Evolutionary conservation across 495 filamentous ascomycete genomes (phyloP).

Genomic region (Hypoxylon crocopeplum): DNA sequence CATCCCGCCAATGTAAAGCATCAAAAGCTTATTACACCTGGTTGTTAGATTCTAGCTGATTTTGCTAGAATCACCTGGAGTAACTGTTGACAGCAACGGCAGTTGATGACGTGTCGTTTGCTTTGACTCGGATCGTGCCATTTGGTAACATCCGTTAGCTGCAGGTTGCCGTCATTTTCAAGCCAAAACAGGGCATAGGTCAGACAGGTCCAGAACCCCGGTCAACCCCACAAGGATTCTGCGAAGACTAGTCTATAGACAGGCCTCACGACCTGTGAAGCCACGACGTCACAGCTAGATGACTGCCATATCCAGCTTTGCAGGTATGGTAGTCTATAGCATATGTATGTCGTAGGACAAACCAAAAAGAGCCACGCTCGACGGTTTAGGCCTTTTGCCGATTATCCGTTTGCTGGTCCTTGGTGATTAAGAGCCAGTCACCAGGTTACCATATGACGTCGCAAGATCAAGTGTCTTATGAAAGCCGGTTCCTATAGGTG

Average conservation of each 20-base stretch:
- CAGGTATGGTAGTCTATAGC: slow-evolving; percentile 3
- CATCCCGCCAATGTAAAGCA: background rate
- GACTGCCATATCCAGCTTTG: slow-evolving; percentile 7
- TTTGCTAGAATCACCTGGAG: background rate
- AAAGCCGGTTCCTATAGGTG: slow-evolving; percentile 16
- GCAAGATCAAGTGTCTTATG: slow-evolving; percentile 13
- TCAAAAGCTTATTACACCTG: no score
- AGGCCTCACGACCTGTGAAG: slow-evolving; percentile 16
- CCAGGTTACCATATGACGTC: slow-evolving; percentile 31
- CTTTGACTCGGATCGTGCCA: slow-evolving; percentile 27
- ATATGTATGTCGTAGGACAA: background rate
- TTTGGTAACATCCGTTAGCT: slow-evolving; percentile 18
- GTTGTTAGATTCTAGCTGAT: background rate
- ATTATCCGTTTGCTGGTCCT: slow-evolving; percentile 15
- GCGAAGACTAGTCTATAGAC: background rate
- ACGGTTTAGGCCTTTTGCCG: slow-evolving; percentile 15
- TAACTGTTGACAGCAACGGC: slow-evolving; percentile 1
- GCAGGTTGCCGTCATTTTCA: slow-evolving; percentile 25
- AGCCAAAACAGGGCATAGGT: slow-evolving; percentile 36
- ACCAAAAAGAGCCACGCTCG: slow-evolving; percentile 17
- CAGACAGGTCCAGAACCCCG: slow-evolving; percentile 16
- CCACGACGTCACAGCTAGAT: slow-evolving; percentile 39
- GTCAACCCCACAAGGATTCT: slow-evolving; percentile 19
- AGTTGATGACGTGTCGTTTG: slow-evolving; percentile 36
- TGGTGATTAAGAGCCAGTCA: slow-evolving; percentile 11